Evolutionary conservation across 306 rosid species (phyloP).

Genomic region (Quercus cerris): DNA sequence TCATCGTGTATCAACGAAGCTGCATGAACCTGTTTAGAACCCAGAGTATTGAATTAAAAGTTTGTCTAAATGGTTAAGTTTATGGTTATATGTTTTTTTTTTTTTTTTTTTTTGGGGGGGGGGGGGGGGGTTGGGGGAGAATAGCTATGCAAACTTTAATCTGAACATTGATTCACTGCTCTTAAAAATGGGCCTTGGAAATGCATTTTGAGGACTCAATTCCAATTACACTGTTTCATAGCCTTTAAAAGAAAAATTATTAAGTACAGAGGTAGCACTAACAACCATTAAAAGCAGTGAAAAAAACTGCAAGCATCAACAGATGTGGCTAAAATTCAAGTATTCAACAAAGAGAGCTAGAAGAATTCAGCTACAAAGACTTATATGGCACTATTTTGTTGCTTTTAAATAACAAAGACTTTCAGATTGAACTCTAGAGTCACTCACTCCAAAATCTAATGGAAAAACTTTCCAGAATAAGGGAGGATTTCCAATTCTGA

Average conservation of each 20-base stretch:
- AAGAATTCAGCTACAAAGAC: too few species aligned
- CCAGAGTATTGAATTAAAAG: neutral
- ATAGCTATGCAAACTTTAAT: neutral
- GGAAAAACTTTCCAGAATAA: neutral
- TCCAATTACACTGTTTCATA: neutral
- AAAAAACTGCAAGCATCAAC: too few species aligned
- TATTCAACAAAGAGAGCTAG: too few species aligned
- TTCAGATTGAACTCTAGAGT: neutral
- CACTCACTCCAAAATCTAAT: neutral
- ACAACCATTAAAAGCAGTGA: too few species aligned
- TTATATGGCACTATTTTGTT: neutral
- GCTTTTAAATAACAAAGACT: neutral
- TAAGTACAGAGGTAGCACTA: too few species aligned
- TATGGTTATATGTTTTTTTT: neutral
- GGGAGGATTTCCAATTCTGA: neutral
- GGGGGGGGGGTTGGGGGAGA: too few species aligned
- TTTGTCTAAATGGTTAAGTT: neutral
- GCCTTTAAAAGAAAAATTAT: too few species aligned
- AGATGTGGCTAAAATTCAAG: too few species aligned
- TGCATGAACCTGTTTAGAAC: constrained; percentile 70
- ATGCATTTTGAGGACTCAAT: neutral
- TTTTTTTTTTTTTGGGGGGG: too few species aligned
- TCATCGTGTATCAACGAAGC: constrained; percentile 95
- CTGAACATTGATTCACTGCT: neutral
- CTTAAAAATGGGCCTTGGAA: neutral